Evolutionary conservation across 75 land plant species (phyloP), one percentile per base, ranked within the genome.

Genomic region (Picea sitchensis): DNA sequence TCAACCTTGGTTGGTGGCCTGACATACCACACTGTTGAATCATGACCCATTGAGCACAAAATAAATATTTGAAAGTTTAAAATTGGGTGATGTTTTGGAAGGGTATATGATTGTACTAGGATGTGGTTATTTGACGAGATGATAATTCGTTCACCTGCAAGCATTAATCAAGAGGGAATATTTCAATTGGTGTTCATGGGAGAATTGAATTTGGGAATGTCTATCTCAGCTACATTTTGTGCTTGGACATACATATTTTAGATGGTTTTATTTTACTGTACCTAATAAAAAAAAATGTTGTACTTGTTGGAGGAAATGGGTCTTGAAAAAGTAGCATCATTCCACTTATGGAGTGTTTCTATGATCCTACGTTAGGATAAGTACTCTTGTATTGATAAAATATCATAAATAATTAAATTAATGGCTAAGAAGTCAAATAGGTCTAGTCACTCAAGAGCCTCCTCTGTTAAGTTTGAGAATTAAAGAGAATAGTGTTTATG

Each of bases 261-360:
- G 95, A 96, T 90, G 99, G 99, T 93, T 98, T 80, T 98, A 89
- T 85, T 93, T 98, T 1, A 86, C 91, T 62, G 89, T 98, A 44
- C 98, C 98, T 85, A 93, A 98, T 30, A 91, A 87, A 83, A 97
- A 95, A 78, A 88, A 98, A 26, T 67, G 90, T 97, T 76, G 99
- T 98, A 60, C 91, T 97, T 79, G 99, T 95, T 78, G 99, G 99
- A 58, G 87, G 98, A 81, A 90, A 95, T 89, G 99, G 98, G 26
- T 94, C 99, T 47, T 98, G 99, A 61, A 97, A 97, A 85, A 97
- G 99, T 84, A 97, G 98, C 75, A 93, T 97, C 23, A 93, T 97
- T 76, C 91, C 99, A 31, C 88, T 97, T 1, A 95, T 97, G 89
- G 95, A 94, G 80, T 91, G 99, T 61, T 97, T 95, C 81, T 97